Percentiles rank a stretch among this genome's conserved stretches.
Evolutionary conservation across 805 yeast species (phyloP).

Genomic region (Zygosaccharomyces gambellarensis): DNA sequence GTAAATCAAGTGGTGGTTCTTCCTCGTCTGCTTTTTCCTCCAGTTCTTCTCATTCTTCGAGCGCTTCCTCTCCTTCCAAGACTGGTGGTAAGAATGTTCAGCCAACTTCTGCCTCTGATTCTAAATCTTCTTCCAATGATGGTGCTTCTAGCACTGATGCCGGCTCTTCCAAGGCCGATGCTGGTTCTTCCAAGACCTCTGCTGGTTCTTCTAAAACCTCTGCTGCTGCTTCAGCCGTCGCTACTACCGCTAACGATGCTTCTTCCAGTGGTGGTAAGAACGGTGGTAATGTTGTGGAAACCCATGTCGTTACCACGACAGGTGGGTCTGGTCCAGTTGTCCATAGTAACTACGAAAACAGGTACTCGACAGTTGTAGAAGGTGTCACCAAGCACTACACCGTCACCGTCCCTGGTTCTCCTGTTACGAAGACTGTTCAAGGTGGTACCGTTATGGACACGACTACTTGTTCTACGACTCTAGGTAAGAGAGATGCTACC

Average conservation of each 20-base stretch:
- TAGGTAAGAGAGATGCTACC: slow-evolving; percentile 30
- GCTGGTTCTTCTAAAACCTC: slow-evolving; percentile 24
- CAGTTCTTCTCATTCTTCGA: slow-evolving; percentile 14
- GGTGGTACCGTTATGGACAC: slow-evolving; percentile 44
- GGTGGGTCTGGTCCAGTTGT: slow-evolving; percentile 2
- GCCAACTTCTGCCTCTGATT: neutral
- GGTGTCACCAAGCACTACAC: slow-evolving; percentile 2
- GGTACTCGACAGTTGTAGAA: slow-evolving; percentile 21
- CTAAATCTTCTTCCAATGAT: slow-evolving; percentile 19
- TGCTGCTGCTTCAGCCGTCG: slow-evolving; percentile 38
- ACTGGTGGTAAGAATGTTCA: slow-evolving; percentile 1
- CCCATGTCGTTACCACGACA: slow-evolving; percentile 1
- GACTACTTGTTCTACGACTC: slow-evolving; percentile 39
- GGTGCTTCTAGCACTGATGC: slow-evolving; percentile 34
- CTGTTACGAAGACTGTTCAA: slow-evolving; percentile 32
- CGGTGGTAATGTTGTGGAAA: neutral
- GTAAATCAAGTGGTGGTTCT: slow-evolving; percentile 31
- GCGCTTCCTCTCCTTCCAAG: slow-evolving; percentile 19
- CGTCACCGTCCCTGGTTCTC: slow-evolving; percentile 10
- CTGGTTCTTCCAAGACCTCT: slow-evolving; percentile 33
- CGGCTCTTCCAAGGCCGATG: slow-evolving; percentile 45
- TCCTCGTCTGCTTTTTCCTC: slow-evolving; percentile 31
- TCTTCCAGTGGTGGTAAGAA: slow-evolving; percentile 38
- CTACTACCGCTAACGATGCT: neutral
- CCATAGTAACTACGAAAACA: neutral